phyloP scores from a whole-genome alignment of 2,329 filamentous ascomycete species.

The Diaporthe aspalathi region DNA sequence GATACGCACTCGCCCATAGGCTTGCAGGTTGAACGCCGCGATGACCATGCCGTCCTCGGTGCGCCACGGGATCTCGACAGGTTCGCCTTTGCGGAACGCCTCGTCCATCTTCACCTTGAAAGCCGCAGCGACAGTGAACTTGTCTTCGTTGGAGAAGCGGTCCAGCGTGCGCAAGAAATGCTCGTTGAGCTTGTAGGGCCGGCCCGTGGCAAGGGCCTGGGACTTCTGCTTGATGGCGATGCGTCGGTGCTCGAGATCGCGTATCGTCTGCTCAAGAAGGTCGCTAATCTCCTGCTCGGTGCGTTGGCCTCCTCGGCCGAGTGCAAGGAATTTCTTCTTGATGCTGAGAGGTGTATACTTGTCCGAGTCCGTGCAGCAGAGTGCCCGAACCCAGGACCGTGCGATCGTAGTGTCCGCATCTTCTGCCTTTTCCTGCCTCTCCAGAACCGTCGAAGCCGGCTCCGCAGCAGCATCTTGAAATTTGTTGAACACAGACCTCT shows the following conservation, averaged over 20 bases:
- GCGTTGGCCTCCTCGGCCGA: constrained; percentile 49
- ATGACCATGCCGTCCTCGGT: constrained; percentile 75
- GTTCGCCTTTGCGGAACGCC: constrained; percentile 58
- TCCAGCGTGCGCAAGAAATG: constrained; percentile 67
- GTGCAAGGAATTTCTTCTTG: constrained; percentile 62
- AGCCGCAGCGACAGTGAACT: constrained; percentile 67
- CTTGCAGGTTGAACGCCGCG: constrained; percentile 74
- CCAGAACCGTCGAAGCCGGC: constrained; percentile 54
- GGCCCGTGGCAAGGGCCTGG: constrained; percentile 66
- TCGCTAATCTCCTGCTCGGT: constrained; percentile 54
- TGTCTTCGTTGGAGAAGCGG: constrained; percentile 64
- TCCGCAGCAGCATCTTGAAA: constrained; percentile 65
- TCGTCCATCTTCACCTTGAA: constrained; percentile 72
- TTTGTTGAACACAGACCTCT: constrained; percentile 67
- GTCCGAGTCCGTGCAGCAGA: constrained; percentile 64
- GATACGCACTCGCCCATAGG: constrained; percentile 66
- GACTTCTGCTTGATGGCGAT: constrained; percentile 71
- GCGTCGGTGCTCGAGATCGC: constrained; percentile 59
- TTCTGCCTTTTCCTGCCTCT: constrained; percentile 29
- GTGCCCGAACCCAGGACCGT: constrained; percentile 69
- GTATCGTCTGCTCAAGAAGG: constrained; percentile 61
- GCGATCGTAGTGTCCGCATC: constrained; percentile 52
- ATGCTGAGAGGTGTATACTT: constrained; percentile 62
- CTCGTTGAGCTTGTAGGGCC: constrained; percentile 72
- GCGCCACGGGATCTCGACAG: constrained; percentile 63